Evolutionary conservation across 139 green algal genomes (phyloP).

Genomic region (Coelastrella sp.): DNA sequence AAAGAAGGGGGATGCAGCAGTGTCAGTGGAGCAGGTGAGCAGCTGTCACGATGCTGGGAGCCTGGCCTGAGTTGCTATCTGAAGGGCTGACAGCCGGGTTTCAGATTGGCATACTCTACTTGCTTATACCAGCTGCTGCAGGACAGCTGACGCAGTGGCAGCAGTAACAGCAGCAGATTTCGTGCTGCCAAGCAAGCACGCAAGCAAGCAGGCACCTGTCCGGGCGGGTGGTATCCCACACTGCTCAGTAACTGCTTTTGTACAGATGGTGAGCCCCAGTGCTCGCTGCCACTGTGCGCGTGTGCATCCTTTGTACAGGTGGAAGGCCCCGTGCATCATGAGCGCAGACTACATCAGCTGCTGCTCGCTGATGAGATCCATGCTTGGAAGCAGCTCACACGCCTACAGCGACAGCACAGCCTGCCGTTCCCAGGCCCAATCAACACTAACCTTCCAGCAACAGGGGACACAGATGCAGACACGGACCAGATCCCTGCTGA

Average conservation of each 20-base stretch:
- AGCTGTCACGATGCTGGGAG: too few species aligned
- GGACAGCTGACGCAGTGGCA: too few species aligned
- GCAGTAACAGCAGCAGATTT: neutral
- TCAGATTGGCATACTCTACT: too few species aligned
- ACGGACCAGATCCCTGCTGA: neutral
- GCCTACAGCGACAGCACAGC: constrained; percentile 32
- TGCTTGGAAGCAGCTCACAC: constrained; percentile 61
- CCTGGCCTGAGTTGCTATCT: too few species aligned
- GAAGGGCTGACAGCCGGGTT: too few species aligned
- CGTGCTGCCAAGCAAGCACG: too few species aligned
- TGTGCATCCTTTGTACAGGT: constrained; percentile 59
- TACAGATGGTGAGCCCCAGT: too few species aligned
- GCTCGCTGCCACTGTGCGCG: too few species aligned
- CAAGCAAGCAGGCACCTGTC: too few species aligned
- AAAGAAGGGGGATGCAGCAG: constrained; percentile 59
- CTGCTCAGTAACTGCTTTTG: too few species aligned
- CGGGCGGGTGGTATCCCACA: too few species aligned
- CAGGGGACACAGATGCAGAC: constrained; percentile 32
- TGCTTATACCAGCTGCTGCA: too few species aligned
- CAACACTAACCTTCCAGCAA: neutral
- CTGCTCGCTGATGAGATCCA: constrained; percentile 52
- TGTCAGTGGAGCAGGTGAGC: constrained; percentile 72
- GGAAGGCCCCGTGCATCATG: constrained; percentile 85
- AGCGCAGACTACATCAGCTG: constrained; percentile 93
- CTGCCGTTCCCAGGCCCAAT: constrained; percentile 44